These are phyloP conservation scores for Dissophora ornata DNA, from an alignment of 192 early-diverging fungal genomes.

Conservation along the genomic window DNA sequence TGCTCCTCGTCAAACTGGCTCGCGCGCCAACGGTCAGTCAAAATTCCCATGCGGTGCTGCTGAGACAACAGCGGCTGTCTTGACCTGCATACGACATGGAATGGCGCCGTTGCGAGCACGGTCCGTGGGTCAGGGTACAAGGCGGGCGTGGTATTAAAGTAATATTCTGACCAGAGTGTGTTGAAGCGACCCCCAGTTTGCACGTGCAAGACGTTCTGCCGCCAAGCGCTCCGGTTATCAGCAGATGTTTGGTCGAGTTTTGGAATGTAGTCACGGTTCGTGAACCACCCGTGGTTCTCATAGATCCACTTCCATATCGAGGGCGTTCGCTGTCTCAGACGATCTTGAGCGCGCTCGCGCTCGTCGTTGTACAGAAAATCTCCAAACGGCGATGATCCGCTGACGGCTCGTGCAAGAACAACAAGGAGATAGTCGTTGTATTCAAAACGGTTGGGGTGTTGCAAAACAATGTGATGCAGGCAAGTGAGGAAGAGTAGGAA, in stretches of 20 bases:
- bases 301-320: slow-evolving; percentile 56
- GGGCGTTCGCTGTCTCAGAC: slow-evolving; percentile 33
- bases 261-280: slow-evolving; percentile 33
- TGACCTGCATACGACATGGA: neutral
- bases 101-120: slow-evolving; percentile 6
- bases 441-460: slow-evolving; percentile 52
- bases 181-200: slow-evolving; percentile 51
- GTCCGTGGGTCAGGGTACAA: slow-evolving; percentile 31
- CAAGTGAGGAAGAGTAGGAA: slow-evolving; percentile 59
- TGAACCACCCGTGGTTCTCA: slow-evolving; percentile 51
- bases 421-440: slow-evolving; percentile 57
- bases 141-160: slow-evolving; percentile 30
- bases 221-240: slow-evolving; percentile 16
- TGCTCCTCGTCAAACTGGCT: slow-evolving; percentile 27
- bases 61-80: neutral
- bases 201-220: slow-evolving; percentile 28
- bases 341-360: slow-evolving; percentile 32
- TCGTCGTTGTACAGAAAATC: slow-evolving; percentile 59
- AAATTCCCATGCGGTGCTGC: neutral
- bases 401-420: slow-evolving; percentile 46
- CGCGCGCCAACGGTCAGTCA: slow-evolving; percentile 4
- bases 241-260: neutral
- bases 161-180: slow-evolving; percentile 55
- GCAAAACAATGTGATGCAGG: slow-evolving; percentile 53
- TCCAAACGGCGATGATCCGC: slow-evolving; percentile 55